Evolutionary conservation across 2,329 filamentous ascomycete species (phyloP), one percentile per base, ranked within the genome.

Genomic region (Hortaea werneckii): DNA sequence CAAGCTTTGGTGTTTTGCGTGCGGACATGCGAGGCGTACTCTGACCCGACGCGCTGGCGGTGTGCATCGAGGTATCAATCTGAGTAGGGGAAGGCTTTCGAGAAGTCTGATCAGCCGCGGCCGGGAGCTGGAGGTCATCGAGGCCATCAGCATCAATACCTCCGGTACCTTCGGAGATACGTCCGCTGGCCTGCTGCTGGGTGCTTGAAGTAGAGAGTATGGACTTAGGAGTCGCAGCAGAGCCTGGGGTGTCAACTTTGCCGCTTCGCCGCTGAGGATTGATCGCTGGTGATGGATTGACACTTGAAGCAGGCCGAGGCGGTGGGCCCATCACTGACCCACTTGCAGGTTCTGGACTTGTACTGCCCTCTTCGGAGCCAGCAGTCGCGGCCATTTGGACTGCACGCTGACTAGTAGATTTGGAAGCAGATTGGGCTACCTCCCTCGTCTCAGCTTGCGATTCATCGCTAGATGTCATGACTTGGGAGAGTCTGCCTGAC

Each of bases 121-220:
- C 79, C 6, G 88, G 89, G 13, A 95, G 74, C 51, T 82, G 65
- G 29, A 83, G 75, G 50, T 81, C 79, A 47, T 82, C 79, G 64
- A 83, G 57, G 28, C 50, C 58, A 5, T 26, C 41, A 10, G 44
- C 29, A 10, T 39, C 37, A 8, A 3, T 6, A 12, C 5, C 5
- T 39, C 10, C 20, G n/a, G 29, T 13, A 20, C 38, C 37, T 45
- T 42, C 32, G 11, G 38, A 13, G 9, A 13, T 26, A 20, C 9
- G 13, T 26, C 26, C 20, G 28, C 9, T 26, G 28, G 12, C 26
- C 12, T 37, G 12, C 30, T 42, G 44, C 28, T 45, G 45, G 7
- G 45, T 30, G 5, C 8, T 29, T 11, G 6, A 11, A 5, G 40
- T 37, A 26, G 37, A 43, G n/a, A 60, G 60, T 1, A 65, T 47